phyloP scores from a whole-genome alignment of 73 alveolate species.

The Tetrahymena malaccensis region DNA sequence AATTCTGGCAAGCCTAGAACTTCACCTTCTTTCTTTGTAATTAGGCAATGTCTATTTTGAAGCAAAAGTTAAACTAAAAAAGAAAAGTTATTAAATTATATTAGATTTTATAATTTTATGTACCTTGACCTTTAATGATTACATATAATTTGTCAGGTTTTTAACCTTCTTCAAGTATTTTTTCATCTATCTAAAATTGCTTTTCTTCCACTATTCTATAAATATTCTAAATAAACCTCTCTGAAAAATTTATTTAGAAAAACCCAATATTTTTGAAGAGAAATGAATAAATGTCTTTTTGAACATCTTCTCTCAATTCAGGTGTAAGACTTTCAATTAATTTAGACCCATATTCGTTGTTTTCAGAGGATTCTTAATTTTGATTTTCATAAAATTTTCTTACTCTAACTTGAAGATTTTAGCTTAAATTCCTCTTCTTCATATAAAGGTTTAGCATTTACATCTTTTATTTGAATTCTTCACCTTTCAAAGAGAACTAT shows the following conservation, averaged over 20 bases:
- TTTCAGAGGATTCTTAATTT: not conserved
- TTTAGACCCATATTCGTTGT: not conserved
- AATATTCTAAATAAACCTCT: not conserved
- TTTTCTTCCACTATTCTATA: not conserved
- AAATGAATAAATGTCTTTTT: not conserved
- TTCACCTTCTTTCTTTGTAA: not conserved
- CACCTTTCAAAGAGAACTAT: not conserved
- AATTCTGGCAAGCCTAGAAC: not conserved
- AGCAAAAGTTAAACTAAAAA: not conserved
- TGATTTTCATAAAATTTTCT: not conserved
- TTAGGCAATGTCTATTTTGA: not conserved
- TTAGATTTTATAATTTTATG: too few relatives aligned
- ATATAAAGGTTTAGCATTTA: not conserved
- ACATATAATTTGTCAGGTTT: not conserved
- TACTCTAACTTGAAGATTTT: not conserved
- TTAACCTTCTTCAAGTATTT: not conserved
- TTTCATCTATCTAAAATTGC: not conserved
- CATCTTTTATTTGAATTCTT: not conserved
- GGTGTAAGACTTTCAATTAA: not conserved
- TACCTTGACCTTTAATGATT: not conserved
- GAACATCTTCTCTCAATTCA: not conserved
- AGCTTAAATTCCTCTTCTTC: not conserved
- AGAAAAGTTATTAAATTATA: not conserved
- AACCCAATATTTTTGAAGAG: not conserved
- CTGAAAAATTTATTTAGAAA: not conserved